Base-by-base conservation (phyloP, 2,329 filamentous ascomycete genomes). In the Aspergillus oerlinghausenensis region DNA sequence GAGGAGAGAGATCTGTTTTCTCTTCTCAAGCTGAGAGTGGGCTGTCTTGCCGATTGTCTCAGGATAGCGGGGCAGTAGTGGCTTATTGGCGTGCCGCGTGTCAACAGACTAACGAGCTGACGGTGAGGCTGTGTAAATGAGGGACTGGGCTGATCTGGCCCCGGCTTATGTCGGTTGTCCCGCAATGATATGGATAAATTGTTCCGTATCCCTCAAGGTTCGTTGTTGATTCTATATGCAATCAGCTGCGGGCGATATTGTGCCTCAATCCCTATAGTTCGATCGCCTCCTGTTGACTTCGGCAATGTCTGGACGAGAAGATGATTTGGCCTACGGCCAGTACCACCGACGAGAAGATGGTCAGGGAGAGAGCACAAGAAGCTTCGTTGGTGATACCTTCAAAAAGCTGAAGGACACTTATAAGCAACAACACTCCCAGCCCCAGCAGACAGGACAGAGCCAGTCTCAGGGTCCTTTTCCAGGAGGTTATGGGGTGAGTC, bases 291-390 rank as follows among this genome's bases (percentile, higher is more conserved):
- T 23, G 17, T 47, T 47, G 11, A 47, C 43, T 14, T 23, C 28
- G 42, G 45, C 49, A 28, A 77, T 77, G 74, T 71, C 74, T 19
- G 65, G 71, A 51, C 67, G 75, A 55, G 78, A 84, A 61, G 79
- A 84, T 63, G 74, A 77, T 59, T 65, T 84, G 66, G 82, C 82
- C 54, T 84, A 84, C 66, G 82, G 82, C 59, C 77, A 80, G 38
- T 81, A 81, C 62, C 66, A 73, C 65, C 67, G 11, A 29, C 49
- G 4, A 56, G 49, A 35, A 7, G 17, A 35, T 38, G 35, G 23
- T 7, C 49, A 40, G 29, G 64, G 60, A 38, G 75, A 76, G 48
- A 72, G 70, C 38, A 77, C 80, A 50, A 73, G 80, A 42, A 78
- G 80, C n/a, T 64, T 83, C 32, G 70, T 82, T 40, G 77, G 80